Base-by-base conservation (phyloP, 2,329 filamentous ascomycete species). In the Aspergillus ibericus region DNA sequence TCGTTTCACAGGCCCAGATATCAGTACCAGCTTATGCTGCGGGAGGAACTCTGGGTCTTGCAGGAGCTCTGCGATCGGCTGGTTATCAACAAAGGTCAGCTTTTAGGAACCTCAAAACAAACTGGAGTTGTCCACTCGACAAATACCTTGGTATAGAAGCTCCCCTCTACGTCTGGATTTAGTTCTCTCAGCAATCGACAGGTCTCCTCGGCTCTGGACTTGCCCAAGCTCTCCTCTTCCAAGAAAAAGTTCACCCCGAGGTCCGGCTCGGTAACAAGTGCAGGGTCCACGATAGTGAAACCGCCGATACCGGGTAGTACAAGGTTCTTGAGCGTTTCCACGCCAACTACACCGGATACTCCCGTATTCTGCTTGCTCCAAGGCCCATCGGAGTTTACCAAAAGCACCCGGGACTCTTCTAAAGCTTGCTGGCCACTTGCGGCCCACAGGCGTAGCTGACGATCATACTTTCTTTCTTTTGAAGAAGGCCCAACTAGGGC, bases 201-300 rank as follows among this genome's bases (percentile, higher is more conserved):
- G 55, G 89, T 90, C 71, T 90, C 88, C 72, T 92, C 84, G 1
- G 93, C 91, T 65, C 95, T 87, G 25, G 87, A 87, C 68, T 87
- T 88, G 54, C 92, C 93, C 36, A 96, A 73, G 63, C 87, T 89
- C 50, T 82, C 80, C 67, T 95, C 87, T 61, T 96, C 91, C 0
- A 99, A 81, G 70, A 99, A 99, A 82, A 99, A 99, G 77, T 99
- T 99, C 62, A 97, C 89, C 4, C 96, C 95, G 40, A 99, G 80
- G 69, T 99, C 95, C 42, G 87, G 82, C 66, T 96, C 88, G 1
- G 80, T 81, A n/a, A 99, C 93, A 2, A 83, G 75, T 1, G 87
- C 85, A 6, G 89, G 87, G 69, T 99, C 95, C 53, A 90, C 88
- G 61, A 99, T 96, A 0, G 91, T 96, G 74, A 97, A 99, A 25